Evolutionary conservation across 2,329 filamentous ascomycete genomes (phyloP), one percentile per base, ranked within the genome.

Genomic region (Chaetomiaceae sp.): DNA sequence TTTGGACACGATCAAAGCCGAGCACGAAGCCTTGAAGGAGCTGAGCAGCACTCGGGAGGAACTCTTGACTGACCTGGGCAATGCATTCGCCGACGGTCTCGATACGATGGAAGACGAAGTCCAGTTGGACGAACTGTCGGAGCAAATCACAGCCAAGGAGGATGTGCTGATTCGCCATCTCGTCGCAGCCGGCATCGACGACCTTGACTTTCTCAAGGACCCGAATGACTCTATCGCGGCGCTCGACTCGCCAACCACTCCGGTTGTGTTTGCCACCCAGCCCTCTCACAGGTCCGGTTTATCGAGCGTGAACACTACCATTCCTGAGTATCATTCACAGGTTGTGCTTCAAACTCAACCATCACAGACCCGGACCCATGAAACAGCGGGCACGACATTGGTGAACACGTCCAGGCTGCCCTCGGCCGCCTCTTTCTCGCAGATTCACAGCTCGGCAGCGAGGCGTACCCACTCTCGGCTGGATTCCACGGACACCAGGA

Each of bases 61-160:
- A 5, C 62, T 82, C 19, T 67, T 76, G 0, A 63, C 71, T 41
- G 67, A 70, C 44, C 72, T 82, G 43, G 69, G 70, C 3, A 67
- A 75, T 50, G 74, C 74, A 0, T 82, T 80, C 54, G 71, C 70
- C 13, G 70, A 77, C 9, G 72, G 72, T 20, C 61, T 74, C 13
- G 73, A 81, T 42, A 81, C 74, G 1, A 72, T 75, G 2, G 72
- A 75, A 9, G 75, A 78, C 19, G 78, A 82, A 58, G 60, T 63
- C 30, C 70, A 67, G 35, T 64, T 81, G 8, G 76, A 80, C 51
- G 68, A 73, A 31, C 60, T 82, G 33, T 70, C 71, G 10, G 68
- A 69, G 43, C 61, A 70, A 46, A 65, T 81, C 13, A 69, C 73
- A 50, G 60, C 65, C 33, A 70, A 70, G 53, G 76, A 78, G 55